Percentiles rank a stretch among this genome's conserved stretches.
Evolutionary conservation across 208 protist species (phyloP).

Genomic region (Crithidia expoeki): DNA sequence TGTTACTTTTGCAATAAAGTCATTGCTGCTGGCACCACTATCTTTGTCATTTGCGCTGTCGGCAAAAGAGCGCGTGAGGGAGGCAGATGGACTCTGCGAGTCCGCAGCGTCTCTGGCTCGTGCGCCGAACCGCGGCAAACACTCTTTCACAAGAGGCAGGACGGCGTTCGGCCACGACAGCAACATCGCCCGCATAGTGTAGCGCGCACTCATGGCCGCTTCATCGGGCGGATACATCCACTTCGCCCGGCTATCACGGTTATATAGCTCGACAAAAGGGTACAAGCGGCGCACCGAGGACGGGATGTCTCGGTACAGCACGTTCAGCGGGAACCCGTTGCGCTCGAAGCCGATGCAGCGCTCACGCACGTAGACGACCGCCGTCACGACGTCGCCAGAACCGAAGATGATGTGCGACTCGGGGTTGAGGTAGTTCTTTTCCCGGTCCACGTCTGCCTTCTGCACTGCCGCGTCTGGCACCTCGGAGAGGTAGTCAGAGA

Average conservation of each 20-base stretch:
- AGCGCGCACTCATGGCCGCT: slow-evolving; percentile 59
- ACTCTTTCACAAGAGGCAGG: slow-evolving; percentile 39
- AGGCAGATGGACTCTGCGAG: neutral
- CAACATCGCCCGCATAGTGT: slow-evolving; percentile 76
- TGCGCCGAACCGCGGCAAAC: slow-evolving; percentile 15
- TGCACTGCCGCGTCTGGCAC: slow-evolving; percentile 49
- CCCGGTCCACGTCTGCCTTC: slow-evolving; percentile 33
- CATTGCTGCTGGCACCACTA: slow-evolving; percentile 1
- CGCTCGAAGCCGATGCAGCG: slow-evolving; percentile 78
- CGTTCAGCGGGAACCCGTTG: slow-evolving; percentile 79
- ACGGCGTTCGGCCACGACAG: slow-evolving; percentile 51
- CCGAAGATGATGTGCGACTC: slow-evolving; percentile 78
- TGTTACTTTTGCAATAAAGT: neutral
- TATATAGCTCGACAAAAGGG: slow-evolving; percentile 87
- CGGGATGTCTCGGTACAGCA: slow-evolving; percentile 62
- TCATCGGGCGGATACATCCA: slow-evolving; percentile 79
- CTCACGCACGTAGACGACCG: slow-evolving; percentile 56
- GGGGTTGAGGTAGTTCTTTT: slow-evolving; percentile 66
- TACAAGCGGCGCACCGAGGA: slow-evolving; percentile 59
- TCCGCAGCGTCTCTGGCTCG: slow-evolving; percentile 11
- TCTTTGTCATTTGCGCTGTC: neutral
- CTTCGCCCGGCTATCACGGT: slow-evolving; percentile 66
- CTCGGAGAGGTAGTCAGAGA: slow-evolving; percentile 74
- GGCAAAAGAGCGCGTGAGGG: slow-evolving; percentile 1
- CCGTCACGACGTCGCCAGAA: slow-evolving; percentile 86